phyloP scores from a whole-genome alignment of 177 flowering plant genomes.

The Vitis hybrid region DNA sequence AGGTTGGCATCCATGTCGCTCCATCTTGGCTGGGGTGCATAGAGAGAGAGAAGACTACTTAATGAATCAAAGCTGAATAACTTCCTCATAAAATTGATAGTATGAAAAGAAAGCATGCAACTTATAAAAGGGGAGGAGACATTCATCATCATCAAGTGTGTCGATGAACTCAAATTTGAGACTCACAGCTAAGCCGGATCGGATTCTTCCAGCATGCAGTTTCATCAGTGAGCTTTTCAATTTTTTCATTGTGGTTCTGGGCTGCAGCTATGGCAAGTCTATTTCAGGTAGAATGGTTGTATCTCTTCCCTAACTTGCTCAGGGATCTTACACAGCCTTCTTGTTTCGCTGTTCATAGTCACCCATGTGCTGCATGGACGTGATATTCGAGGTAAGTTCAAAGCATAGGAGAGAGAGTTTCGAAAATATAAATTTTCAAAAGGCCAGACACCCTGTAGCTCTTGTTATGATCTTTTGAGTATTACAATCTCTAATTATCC shows the following conservation, averaged over 20 bases:
- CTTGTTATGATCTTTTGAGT: slow-evolving; percentile 60
- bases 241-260: slow-evolving; percentile 34
- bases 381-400: not conserved
- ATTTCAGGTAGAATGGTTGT: slow-evolving; percentile 52
- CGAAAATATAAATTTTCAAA: not conserved
- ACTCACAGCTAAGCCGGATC: slow-evolving; percentile 73
- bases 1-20: slow-evolving; percentile 84
- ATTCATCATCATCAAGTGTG: too few relatives aligned
- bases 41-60: not conserved
- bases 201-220: slow-evolving; percentile 42
- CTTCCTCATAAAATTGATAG: not conserved
- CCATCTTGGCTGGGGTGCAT: slow-evolving; percentile 72
- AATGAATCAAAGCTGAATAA: not conserved
- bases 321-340: slow-evolving; percentile 69
- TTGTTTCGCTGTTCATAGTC: slow-evolving; percentile 75
- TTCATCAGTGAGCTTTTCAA: slow-evolving; percentile 56
- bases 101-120: not conserved
- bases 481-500: slow-evolving; percentile 61
- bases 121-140: too few relatives aligned
- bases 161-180: not conserved
- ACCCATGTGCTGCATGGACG: slow-evolving; percentile 66
- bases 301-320: slow-evolving; percentile 67
- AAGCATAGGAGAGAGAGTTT: not conserved
- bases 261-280: slow-evolving; percentile 32
- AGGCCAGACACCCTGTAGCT: slow-evolving; percentile 64